A percentile compares a stretch with the other conserved stretches of the same genome.
These are phyloP conservation scores for Hanseniaspora hatyaiensis DNA, from an alignment of 805 yeast genomes.

Conservation along the genomic window DNA sequence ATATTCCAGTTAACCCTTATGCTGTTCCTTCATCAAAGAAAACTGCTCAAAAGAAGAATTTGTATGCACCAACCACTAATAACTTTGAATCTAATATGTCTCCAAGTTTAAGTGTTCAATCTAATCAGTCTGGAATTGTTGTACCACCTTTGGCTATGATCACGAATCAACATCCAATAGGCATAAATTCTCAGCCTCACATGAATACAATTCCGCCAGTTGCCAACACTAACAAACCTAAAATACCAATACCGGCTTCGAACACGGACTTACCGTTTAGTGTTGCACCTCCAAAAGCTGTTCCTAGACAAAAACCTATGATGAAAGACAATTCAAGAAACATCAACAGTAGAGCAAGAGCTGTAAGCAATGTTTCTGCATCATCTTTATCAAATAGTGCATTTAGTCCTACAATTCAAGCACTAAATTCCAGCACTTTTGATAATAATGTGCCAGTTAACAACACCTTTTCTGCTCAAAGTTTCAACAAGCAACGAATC, in stretches of 20 bases:
- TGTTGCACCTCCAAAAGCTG: constrained; percentile 8
- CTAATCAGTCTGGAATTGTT: background rate
- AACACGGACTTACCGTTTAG: constrained; percentile 14
- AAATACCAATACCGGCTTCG: constrained; percentile 4
- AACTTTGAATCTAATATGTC: background rate
- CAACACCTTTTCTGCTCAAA: background rate
- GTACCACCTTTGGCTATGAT: background rate
- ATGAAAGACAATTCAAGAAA: background rate
- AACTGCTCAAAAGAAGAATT: background rate
- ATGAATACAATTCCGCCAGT: background rate
- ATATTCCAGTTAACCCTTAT: constrained; percentile 20
- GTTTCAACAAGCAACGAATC: constrained; percentile 11
- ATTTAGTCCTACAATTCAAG: background rate
- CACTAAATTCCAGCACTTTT: background rate
- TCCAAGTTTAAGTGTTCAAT: background rate
- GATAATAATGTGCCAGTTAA: background rate
- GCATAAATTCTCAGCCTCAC: constrained; percentile 6
- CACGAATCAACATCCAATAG: background rate
- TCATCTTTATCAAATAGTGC: constrained; percentile 4
- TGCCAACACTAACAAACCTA: background rate
- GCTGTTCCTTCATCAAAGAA: constrained; percentile 14
- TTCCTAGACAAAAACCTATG: constrained; percentile 2
- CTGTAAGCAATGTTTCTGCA: constrained; percentile 23
- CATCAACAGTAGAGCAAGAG: constrained; percentile 20
- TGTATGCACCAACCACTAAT: constrained; percentile 7